These are phyloP conservation scores for Trichoderma sp. DNA, from an alignment of 2,329 filamentous ascomycete genomes.

Conservation along the genomic window DNA sequence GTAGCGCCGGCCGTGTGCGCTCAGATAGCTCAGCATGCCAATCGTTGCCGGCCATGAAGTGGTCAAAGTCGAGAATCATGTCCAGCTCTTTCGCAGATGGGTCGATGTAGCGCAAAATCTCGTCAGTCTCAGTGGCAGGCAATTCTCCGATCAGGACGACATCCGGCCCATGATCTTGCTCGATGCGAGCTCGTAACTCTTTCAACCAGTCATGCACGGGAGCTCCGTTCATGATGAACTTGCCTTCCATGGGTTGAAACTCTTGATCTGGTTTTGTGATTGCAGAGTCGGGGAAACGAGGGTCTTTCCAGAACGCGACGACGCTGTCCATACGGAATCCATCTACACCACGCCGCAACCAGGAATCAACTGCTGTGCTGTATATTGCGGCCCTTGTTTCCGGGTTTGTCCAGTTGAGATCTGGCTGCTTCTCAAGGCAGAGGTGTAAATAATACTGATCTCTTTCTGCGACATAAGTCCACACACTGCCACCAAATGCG, in stretches of 20 bases:
- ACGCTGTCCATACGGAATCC: slow-evolving; percentile 61
- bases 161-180: background rate
- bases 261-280: background rate
- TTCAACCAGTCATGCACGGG: background rate
- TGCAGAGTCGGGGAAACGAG: background rate
- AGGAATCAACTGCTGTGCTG: slow-evolving; percentile 57
- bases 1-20: background rate
- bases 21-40: background rate
- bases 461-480: slow-evolving; percentile 40
- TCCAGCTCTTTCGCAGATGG: slow-evolving; percentile 18
- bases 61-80: slow-evolving; percentile 29
- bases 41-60: background rate
- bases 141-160: background rate
- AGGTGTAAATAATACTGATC: slow-evolving; percentile 56
- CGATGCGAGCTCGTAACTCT: background rate
- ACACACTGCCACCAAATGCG: slow-evolving; percentile 41
- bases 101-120: background rate
- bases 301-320: background rate
- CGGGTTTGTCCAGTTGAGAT: slow-evolving; percentile 68
- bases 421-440: slow-evolving; percentile 64
- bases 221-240: background rate
- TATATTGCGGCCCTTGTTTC: slow-evolving; percentile 61
- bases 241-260: background rate
- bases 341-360: slow-evolving; percentile 62
- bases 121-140: background rate